These are phyloP conservation scores for Cyphellophora europaea DNA, from an alignment of 2,329 filamentous ascomycete genomes.

Conservation along the genomic window DNA sequence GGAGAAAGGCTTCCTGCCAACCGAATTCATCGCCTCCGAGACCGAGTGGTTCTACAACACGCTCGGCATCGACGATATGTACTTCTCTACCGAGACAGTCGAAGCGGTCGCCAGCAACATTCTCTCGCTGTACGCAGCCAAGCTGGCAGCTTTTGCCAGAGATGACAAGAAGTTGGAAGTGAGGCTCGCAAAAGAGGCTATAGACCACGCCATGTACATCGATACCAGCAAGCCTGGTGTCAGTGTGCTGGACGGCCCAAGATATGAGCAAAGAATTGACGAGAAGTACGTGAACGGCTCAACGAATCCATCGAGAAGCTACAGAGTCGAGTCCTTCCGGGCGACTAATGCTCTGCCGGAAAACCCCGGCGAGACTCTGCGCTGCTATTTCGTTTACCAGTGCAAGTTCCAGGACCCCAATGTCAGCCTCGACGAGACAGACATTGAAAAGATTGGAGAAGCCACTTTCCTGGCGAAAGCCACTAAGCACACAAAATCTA, in stretches of 20 bases:
- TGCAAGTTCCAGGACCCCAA: slow-evolving; percentile 76
- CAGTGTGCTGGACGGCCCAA: slow-evolving; percentile 66
- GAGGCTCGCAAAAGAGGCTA: slow-evolving; percentile 85
- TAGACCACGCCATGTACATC: slow-evolving; percentile 95
- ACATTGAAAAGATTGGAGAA: slow-evolving; percentile 85
- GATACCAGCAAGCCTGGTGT: slow-evolving; percentile 89
- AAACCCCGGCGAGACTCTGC: slow-evolving; percentile 69
- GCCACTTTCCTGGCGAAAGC: slow-evolving; percentile 92
- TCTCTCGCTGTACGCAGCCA: slow-evolving; percentile 91
- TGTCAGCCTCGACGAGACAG: slow-evolving; percentile 67
- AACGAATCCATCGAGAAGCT: slow-evolving; percentile 58
- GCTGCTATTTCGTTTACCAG: slow-evolving; percentile 98
- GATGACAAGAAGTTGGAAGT: slow-evolving; percentile 94
- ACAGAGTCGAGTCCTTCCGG: slow-evolving; percentile 95
- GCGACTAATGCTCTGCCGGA: slow-evolving; percentile 72
- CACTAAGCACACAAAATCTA: slow-evolving; percentile 86
- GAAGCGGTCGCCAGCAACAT: slow-evolving; percentile 88
- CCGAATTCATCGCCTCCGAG: slow-evolving; percentile 72
- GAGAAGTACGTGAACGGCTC: slow-evolving; percentile 86
- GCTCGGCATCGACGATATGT: slow-evolving; percentile 96
- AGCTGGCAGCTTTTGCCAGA: slow-evolving; percentile 84
- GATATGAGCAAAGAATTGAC: slow-evolving; percentile 89
- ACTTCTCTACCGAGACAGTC: slow-evolving; percentile 83
- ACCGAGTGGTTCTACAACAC: slow-evolving; percentile 96
- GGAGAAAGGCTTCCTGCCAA: slow-evolving; percentile 76